These are phyloP conservation scores for Hyaloperonospora brassicae DNA, from an alignment of 352 stramenopile genomes.

Conservation along the genomic window DNA sequence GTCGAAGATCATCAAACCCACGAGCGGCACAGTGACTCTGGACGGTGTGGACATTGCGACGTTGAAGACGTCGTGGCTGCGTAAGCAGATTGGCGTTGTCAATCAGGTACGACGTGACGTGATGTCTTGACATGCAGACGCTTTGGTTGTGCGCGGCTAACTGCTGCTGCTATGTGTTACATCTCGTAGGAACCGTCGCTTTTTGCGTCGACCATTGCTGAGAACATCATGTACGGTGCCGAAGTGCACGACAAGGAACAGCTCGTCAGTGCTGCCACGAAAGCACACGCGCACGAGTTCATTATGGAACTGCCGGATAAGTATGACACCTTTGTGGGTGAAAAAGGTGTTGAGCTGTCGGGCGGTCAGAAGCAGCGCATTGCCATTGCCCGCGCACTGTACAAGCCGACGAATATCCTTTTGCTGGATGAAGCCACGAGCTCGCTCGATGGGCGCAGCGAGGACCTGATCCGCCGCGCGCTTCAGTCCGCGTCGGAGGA, in stretches of 20 bases:
- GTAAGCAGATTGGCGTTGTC: constrained; percentile 83
- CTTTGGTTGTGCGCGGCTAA: no score
- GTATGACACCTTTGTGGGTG: constrained; percentile 92
- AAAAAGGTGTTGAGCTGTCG: constrained; percentile 54
- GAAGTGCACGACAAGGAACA: constrained; percentile 44
- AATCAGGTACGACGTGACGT: constrained; percentile 37
- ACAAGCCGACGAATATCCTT: constrained; percentile 87
- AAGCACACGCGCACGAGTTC: constrained; percentile 74
- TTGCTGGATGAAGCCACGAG: constrained; percentile 95
- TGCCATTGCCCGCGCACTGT: constrained; percentile 87
- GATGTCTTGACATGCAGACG: neutral
- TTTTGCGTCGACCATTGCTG: constrained; percentile 69
- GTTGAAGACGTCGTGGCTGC: constrained; percentile 64
- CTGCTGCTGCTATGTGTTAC: neutral
- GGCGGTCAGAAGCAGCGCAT: neutral
- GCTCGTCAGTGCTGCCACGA: constrained; percentile 52
- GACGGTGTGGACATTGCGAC: constrained; percentile 64
- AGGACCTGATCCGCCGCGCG: constrained; percentile 43
- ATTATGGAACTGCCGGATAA: constrained; percentile 82
- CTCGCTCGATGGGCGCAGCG: constrained; percentile 58
- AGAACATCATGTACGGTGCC: constrained; percentile 84
- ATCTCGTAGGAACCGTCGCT: constrained; percentile 51
- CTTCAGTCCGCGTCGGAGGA: constrained; percentile 85
- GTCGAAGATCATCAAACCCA: constrained; percentile 66
- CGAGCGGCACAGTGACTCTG: constrained; percentile 46